Base-by-base conservation (phyloP, 441 rosid species). In the Gossypium gossypioides region DNA sequence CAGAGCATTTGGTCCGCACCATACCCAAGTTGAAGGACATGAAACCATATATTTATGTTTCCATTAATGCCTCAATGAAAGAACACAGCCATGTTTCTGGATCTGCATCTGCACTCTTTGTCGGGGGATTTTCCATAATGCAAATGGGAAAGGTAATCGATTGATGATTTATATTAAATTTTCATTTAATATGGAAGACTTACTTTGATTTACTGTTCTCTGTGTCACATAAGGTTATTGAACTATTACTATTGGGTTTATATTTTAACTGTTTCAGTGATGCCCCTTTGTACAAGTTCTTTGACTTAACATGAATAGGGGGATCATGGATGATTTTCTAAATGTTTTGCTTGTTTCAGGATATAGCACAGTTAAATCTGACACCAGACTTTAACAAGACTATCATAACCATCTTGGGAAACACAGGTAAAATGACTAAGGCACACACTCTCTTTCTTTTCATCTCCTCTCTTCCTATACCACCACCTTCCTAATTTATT, bases 111-210 rank as follows among this genome's bases (percentile, higher is more conserved):
- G 97, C 92, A 71, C 84, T 89, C 81, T 90, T 94, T 76, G 73
- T 90, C 54, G 97, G 99, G 74, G 99, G 99, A 52, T 92, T 94
- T 81, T 87, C 97, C 60, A 80, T 94, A 68, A 34, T 83, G 81
- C 91, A 86, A 74, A 81, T 82, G 86, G 84, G 76, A 69, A 79
- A 86, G 93, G 96, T 90, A 79, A 79, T 73, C 50, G 56, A 29
- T 24, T 73, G 63, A 71, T 76, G 19, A 24, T 57, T 62, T 72
- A 15, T 22, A 9, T 65, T 34, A 46, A 5, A 6, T 24, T 10
- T 54, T 46, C 59, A 69, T 58, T 58, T 37, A 46, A 7, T 25
- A 34, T 25, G 25, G 58, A 25, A 27, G 1, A 25, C 34, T 48
- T 15, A 15, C 15, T 5, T 48, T 25, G 58, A 48, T 25, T 67